phyloP scores from a whole-genome alignment of 306 rosid genomes.

The Ziziphus jujuba region DNA sequence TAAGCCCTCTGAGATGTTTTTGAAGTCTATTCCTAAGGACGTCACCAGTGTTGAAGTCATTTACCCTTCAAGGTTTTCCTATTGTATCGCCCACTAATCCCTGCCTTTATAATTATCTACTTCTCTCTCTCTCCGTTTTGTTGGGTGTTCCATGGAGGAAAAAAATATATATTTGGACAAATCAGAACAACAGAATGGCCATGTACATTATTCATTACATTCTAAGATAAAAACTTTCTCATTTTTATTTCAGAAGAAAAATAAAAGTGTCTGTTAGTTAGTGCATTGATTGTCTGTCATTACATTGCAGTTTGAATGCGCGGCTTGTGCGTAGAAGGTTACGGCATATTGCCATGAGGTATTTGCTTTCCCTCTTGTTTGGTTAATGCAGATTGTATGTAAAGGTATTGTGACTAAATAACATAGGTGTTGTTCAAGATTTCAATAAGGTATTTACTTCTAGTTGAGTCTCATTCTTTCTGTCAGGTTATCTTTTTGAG shows the following conservation, averaged over 20 bases:
- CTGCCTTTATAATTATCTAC: background rate
- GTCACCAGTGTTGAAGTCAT: constrained; percentile 66
- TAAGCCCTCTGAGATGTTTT: constrained; percentile 84
- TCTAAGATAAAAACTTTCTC: background rate
- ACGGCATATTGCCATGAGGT: constrained; percentile 84
- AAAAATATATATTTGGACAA: background rate
- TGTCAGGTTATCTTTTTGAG: background rate
- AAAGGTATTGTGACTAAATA: background rate
- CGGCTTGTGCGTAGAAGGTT: constrained; percentile 85
- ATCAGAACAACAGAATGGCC: background rate
- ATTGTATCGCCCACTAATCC: constrained; percentile 15
- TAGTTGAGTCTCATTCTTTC: background rate
- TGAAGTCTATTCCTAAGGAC: constrained; percentile 78
- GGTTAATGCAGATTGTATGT: constrained; percentile 1
- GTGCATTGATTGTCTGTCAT: constrained; percentile 2
- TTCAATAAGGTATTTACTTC: background rate
- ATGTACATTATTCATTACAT: background rate
- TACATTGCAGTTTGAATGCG: constrained; percentile 69
- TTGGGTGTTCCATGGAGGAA: background rate
- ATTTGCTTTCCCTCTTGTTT: constrained; percentile 13
- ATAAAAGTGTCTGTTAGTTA: background rate
- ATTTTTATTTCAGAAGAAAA: background rate
- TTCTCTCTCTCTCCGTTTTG: background rate
- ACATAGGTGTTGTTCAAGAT: background rate
- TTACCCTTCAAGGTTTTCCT: constrained; percentile 78